phyloP scores from a whole-genome alignment of 1,139 yeast species.

The Spathaspora sp. region DNA sequence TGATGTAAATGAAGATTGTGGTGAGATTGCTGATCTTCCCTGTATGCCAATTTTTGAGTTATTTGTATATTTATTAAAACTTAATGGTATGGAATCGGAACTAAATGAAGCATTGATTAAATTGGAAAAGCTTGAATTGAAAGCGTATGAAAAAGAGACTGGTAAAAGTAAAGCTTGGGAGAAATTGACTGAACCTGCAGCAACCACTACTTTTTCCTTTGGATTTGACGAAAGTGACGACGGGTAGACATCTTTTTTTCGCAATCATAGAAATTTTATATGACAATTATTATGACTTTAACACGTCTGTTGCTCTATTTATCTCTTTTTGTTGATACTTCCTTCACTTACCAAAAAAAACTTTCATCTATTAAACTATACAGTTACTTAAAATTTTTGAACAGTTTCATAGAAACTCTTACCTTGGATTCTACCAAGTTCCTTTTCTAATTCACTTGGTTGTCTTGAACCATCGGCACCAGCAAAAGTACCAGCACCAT shows the following conservation, averaged over 20 bases:
- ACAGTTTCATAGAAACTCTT: slow-evolving; percentile 50
- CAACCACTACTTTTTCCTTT: slow-evolving; percentile 26
- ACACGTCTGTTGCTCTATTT: not conserved
- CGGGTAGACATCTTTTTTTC: slow-evolving; percentile 1
- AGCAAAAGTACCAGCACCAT: slow-evolving; percentile 88
- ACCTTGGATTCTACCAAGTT: slow-evolving; percentile 66
- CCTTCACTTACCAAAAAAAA: not conserved
- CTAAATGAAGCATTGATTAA: slow-evolving; percentile 33
- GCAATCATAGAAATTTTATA: not conserved
- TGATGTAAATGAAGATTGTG: slow-evolving; percentile 43
- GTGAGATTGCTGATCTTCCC: slow-evolving; percentile 35
- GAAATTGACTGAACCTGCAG: slow-evolving; percentile 16
- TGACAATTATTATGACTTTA: not conserved
- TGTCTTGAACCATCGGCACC: slow-evolving; percentile 79
- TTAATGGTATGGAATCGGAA: slow-evolving; percentile 30
- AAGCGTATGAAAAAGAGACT: slow-evolving; percentile 15
- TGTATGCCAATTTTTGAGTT: slow-evolving; percentile 60
- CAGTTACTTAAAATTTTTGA: slow-evolving; percentile 21
- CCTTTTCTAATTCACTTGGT: slow-evolving; percentile 64
- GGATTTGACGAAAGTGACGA: slow-evolving; percentile 27
- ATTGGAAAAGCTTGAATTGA: slow-evolving; percentile 21
- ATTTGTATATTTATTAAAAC: slow-evolving; percentile 45
- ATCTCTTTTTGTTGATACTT: not conserved
- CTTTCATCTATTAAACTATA: not conserved
- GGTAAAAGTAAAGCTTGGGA: slow-evolving; percentile 27